Conservation (phyloP, 148 eudicot species). For the Rhododendron williamsianum region DNA sequence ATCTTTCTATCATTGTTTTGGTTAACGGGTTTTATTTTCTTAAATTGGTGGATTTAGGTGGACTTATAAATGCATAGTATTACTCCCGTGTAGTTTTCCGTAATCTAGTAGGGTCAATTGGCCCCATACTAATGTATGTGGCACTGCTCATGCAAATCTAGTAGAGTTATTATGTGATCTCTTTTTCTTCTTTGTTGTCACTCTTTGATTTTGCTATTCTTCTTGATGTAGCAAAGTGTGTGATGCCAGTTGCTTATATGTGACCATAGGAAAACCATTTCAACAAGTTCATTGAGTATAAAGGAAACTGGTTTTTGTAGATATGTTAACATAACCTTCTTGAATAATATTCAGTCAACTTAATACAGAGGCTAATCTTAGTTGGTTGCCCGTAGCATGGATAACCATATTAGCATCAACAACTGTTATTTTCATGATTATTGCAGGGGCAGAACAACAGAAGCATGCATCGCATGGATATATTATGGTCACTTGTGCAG, state of each 20-base stretch:
- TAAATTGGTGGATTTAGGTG: background rate
- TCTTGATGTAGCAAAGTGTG: background rate
- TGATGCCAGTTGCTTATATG: background rate
- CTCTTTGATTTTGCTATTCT: background rate
- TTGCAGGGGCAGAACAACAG: slow-evolving; percentile 64
- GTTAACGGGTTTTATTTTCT: background rate
- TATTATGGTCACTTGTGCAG: slow-evolving; percentile 82
- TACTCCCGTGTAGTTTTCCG: background rate
- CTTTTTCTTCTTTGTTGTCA: background rate
- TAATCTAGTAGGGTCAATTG: background rate
- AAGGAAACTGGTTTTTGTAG: background rate
- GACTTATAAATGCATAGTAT: background rate
- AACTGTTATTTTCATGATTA: background rate
- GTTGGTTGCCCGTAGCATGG: background rate
- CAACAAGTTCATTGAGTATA: background rate
- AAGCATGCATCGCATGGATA: slow-evolving; percentile 85
- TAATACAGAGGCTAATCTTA: background rate
- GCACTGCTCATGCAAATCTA: background rate
- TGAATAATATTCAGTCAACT: background rate
- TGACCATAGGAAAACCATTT: background rate
- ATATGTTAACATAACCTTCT: background rate
- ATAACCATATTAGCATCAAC: background rate
- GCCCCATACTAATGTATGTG: background rate
- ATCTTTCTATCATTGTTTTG: background rate
- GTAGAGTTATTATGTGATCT: background rate